Percentiles rank a stretch among this genome's conserved stretches.
Evolutionary conservation across 2,329 filamentous ascomycete species (phyloP).

Genomic region (Orbilia blumenaviensis): DNA sequence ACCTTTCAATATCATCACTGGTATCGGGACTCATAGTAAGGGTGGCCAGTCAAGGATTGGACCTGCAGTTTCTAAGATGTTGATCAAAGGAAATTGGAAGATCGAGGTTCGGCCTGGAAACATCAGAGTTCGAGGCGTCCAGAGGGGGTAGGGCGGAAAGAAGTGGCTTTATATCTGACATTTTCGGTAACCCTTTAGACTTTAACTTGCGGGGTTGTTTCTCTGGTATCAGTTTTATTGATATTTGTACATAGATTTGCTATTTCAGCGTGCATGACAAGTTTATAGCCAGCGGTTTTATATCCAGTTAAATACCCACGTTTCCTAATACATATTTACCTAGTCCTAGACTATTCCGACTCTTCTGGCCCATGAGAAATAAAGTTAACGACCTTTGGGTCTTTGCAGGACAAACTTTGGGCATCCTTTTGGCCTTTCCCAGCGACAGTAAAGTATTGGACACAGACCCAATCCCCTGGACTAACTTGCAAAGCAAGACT

Average conservation of each 20-base stretch:
- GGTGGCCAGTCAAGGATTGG: conserved; percentile 54
- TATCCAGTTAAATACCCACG: neutral
- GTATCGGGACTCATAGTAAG: conserved; percentile 55
- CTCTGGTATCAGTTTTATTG: neutral
- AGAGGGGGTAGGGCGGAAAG: conserved; percentile 12
- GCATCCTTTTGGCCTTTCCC: conserved; percentile 53
- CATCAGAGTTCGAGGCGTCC: conserved; percentile 55
- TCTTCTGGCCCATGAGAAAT: neutral
- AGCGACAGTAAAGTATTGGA: conserved; percentile 53
- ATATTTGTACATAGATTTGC: conserved; percentile 1
- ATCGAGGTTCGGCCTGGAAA: conserved; percentile 55
- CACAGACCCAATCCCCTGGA: conserved; percentile 54
- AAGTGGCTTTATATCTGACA: neutral
- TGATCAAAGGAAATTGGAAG: conserved; percentile 56
- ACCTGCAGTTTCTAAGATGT: conserved; percentile 56
- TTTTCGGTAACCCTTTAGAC: neutral
- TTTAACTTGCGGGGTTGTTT: neutral
- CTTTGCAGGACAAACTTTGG: conserved; percentile 40
- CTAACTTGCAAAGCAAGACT: conserved; percentile 53
- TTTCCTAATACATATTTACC: neutral
- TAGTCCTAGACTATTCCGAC: neutral
- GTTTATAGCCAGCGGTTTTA: neutral
- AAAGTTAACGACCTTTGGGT: neutral
- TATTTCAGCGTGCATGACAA: neutral
- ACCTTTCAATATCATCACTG: conserved; percentile 57